Base-by-base conservation (phyloP, 306 rosid species). In the Echinosophora koreensis region DNA sequence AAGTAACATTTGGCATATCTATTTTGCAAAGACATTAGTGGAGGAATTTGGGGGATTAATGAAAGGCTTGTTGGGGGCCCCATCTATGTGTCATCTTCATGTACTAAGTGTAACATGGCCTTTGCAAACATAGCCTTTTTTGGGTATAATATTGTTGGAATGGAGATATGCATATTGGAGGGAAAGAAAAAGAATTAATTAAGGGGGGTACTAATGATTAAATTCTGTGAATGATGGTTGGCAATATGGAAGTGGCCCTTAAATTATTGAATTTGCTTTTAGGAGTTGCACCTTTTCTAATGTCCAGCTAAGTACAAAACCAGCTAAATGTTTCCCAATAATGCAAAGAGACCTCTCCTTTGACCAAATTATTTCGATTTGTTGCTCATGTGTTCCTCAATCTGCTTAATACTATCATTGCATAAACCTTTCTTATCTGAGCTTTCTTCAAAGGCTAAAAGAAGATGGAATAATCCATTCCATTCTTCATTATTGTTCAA, bases 261-360 rank as follows among this genome's bases (percentile, higher is more conserved):
- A 37, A 81, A 85, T 88, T 59, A 85, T 86, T 84, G 87, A 88
- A 67, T 39, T 56, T 71, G 73, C 81, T 71, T 81, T 84, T 15
- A 50, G 66, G 55, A 75, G 86, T 80, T 76, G 52, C 71, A 42
- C 3, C 52, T 79, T 74, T 73, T 10, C 3, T 34, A 22, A 22
- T 58, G 76, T 78, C 75, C 78, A 79, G 87, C 72, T 16, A 89
- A 86, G 92, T 91, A 89, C 94, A 80, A 77, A 78, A 83, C 90
- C 80, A 87, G 84, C 93, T 88, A 89, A 84, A 78, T 90, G 91
- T 85, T 90, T 84, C 83, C 78, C 86, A 90, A 92, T 88, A 90
- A 90, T 87, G 85, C 92, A 65, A 76, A 80, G 69, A 39, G 41
- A 13, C 39, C 55, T 41, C 69, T 66, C 37, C 54, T 66, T 90